Base-by-base conservation (phyloP, 176 grass and related monocot genomes). In the Carex littledalei region DNA sequence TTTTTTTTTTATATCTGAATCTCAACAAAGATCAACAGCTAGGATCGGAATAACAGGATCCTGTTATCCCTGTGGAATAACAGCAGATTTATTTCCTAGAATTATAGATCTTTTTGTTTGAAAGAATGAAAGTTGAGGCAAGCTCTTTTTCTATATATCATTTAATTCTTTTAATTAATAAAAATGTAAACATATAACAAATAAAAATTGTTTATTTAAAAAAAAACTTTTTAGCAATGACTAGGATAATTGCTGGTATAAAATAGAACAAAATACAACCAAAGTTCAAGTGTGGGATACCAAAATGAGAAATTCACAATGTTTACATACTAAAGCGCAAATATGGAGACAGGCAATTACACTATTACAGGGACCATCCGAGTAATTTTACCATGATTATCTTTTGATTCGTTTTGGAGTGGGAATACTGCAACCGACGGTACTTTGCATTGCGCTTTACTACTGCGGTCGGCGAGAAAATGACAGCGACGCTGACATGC, bases 331-430 rank as follows among this genome's bases (percentile, higher is more conserved):
- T 54, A 77, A 54, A 77, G 8, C 0, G 73, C 50, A 78, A 78
- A 32, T 56, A 31, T 78, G 13, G 17, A 55, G 24, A 14, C 24
- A 78, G 31, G 5, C 16, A 78, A 45, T 20, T 12, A 72, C 3
- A 69, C 1, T 2, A 14, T 34, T 35, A 37, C 14, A 54, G 21
- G 71, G 43, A 76, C 71, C 21, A 11, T 12, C 3, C 8, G 3
- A 24, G 72, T 15, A 47, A 77, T 53, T 20, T 29, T 52, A 77
- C 8, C 72, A 77, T 77, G 21, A 77, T 77, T 10, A 77, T 17
- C 4, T 21, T 81, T 43, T 24, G 32, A 47, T 81, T 81, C n/a
- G 58, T 37, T 82, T 63, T 82, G n/a, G 79, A 82, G 79, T 78
- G 74, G 52, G 74, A 56, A 78, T 78, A 57, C 74, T 78, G 74